Base-by-base conservation (phyloP, 106 monocot species). In the Dioscorea zingiberensis region DNA sequence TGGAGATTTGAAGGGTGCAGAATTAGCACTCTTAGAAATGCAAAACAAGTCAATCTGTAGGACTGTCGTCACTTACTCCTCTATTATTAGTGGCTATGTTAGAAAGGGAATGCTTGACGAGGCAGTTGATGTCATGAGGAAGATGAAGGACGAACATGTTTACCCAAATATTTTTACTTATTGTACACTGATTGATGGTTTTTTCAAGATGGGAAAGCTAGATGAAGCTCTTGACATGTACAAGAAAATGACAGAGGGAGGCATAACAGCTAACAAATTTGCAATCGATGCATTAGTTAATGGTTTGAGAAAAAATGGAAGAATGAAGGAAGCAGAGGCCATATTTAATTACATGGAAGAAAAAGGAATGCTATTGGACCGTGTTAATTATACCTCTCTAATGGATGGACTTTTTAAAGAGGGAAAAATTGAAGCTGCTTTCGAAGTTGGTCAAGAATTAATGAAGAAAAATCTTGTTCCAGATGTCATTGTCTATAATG, bases 361-460 rank as follows among this genome's bases (percentile, higher is more conserved):
- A 2, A 68, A 74, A 67, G 93, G 89, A 22, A 47, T 89, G 16
- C 25, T 48, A 28, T 55, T 75, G 18, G 98, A 98, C 73, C 22
- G 44, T 68, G 81, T 98, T 54, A 98, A 98, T 59, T 89, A 78
- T 62, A 89, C 98, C 56, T 89, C 98, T 73, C 47, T 93, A 25
- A 93, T 98, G 68, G 98, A 98, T 76, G 89, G 93, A 9, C 77
- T 82, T 59, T 80, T 89, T 25, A 93, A 89, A 76, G 73, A 44
- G 21, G 86, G 98, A 1, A 76, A 93, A 18, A 68, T 74, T 19
- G 77, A 85, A 24, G 67, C 78, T 69, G 91, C 91, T 62, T 72
- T 87, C 23, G 53, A 73, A 69, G 54, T 82, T 63, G 84, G 66
- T 9, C 86, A 93, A 68, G 79, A 93, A 55, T 64, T 93, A 70